Base-by-base conservation (phyloP, 345 rosid species). In the Capsella bursapastoris region DNA sequence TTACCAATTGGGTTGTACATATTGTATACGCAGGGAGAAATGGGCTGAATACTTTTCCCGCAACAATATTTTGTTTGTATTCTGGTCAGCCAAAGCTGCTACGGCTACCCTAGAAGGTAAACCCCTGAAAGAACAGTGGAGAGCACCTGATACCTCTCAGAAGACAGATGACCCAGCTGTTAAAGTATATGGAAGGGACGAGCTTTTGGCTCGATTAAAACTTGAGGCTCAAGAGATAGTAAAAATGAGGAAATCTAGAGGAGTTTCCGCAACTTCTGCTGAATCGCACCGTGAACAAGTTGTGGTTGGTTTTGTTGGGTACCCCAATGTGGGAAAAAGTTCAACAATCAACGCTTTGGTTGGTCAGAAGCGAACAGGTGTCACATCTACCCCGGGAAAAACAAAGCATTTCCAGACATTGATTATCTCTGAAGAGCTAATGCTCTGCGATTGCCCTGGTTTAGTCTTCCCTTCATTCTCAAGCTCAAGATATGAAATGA, bases 11-110 rank as follows among this genome's bases (percentile, higher is more conserved):
- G 71, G 37, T 16, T 59, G 45, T 59, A 28, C 7, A 35, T 57
- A 44, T 44, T 64, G 59, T 58, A 52, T 68, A 18, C 45, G 15
- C 86, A 92, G 99, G 88, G 84, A 81, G 76, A 92, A 79, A 73
- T 95, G 97, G 99, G 97, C 91, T 0, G 78, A 83, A 40, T 95
- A 83, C 78, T 95, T 95, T 75, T 53, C 35, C 51, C 80, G 56
- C 31, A 83, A 84, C 55, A 78, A 74, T 10, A 90, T 90, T 77
- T 79, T 95, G 9, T 92, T 79, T 45, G 64, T 92, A 11, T 95
- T 95, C 84, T 95, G 97, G 97, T 92, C 99, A 52, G 99, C 97
- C 28, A 95, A 90, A 85, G 96, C 91, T 77, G 97, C 97, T 71
- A 75, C 90, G 47, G 92, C 90, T 72, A 81, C 67, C 13, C 74